A percentile compares a stretch with the other conserved stretches of the same genome.
These are phyloP conservation scores for Globisporangium barbulae DNA, from an alignment of 352 stramenopile genomes.

Conservation along the genomic window DNA sequence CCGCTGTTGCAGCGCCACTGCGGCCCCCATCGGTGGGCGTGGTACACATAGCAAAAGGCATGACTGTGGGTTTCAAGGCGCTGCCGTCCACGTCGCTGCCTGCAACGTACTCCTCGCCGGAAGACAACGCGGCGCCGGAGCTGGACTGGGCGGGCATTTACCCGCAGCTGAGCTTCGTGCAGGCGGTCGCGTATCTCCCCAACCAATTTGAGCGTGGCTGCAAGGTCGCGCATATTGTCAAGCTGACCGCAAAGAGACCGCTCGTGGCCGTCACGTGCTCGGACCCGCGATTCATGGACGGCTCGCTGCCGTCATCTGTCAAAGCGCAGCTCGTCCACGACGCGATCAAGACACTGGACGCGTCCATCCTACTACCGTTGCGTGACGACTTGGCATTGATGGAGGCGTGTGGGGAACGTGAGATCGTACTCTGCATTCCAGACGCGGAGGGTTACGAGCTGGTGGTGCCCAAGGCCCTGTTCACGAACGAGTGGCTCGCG, in stretches of 20 bases:
- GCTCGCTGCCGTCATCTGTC: background rate
- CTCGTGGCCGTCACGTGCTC: slow-evolving; percentile 10
- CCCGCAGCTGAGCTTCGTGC: slow-evolving; percentile 24
- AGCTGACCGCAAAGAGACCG: slow-evolving; percentile 6
- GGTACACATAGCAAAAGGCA: background rate
- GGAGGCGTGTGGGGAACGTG: slow-evolving; percentile 12
- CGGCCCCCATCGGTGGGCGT: background rate
- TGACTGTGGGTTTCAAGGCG: slow-evolving; percentile 16
- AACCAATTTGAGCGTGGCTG: slow-evolving; percentile 26
- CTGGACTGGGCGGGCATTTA: slow-evolving; percentile 26
- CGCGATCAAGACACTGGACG: slow-evolving; percentile 2
- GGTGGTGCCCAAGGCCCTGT: slow-evolving; percentile 18
- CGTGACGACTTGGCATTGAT: slow-evolving; percentile 9
- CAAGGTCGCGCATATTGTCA: slow-evolving; percentile 13
- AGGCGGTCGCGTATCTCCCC: slow-evolving; percentile 24
- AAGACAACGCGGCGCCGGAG: background rate
- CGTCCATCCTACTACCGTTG: background rate
- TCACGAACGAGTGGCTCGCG: slow-evolving; percentile 21
- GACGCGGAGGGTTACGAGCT: slow-evolving; percentile 20
- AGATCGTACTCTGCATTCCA: slow-evolving; percentile 16
- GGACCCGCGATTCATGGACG: slow-evolving; percentile 11
- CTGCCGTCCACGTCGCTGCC: slow-evolving; percentile 6
- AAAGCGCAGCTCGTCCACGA: slow-evolving; percentile 17
- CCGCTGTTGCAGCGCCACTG: background rate
- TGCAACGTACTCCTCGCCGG: background rate